Evolutionary conservation across 345 rosid genomes (phyloP).

Genomic region (Aquilaria yunnanensis): DNA sequence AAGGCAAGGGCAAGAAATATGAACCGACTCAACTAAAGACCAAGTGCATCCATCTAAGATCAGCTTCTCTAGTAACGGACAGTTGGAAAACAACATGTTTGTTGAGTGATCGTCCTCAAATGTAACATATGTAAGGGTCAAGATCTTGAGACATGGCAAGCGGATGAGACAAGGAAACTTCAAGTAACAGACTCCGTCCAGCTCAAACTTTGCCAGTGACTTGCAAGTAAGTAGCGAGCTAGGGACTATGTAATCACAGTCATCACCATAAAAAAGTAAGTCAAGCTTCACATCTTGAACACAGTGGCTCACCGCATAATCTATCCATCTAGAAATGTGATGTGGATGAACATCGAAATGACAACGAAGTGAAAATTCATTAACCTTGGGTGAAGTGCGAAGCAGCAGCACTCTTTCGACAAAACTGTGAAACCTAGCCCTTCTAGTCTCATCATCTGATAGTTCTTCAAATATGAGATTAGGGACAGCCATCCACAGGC

Average conservation of each 20-base stretch:
- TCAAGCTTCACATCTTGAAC: neutral
- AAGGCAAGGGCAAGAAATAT: conserved; percentile 7
- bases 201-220: neutral
- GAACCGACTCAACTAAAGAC: neutral
- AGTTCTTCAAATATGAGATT: neutral
- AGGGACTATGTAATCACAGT: neutral
- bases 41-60: neutral
- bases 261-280: neutral
- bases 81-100: neutral
- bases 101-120: neutral
- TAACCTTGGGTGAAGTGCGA: neutral
- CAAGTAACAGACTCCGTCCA: neutral
- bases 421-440: conserved; percentile 4
- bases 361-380: conserved; percentile 4
- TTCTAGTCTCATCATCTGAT: neutral
- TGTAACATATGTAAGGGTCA: neutral
- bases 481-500: conserved; percentile 9
- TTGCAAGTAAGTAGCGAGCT: neutral
- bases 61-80: neutral
- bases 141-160: conserved; percentile 2
- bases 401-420: conserved; percentile 12
- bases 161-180: neutral
- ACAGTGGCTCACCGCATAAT: neutral
- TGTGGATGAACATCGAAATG: no score
- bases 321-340: neutral